These are phyloP conservation scores for Trypanosoma conorhini DNA, from an alignment of 208 protist genomes.

Conservation along the genomic window DNA sequence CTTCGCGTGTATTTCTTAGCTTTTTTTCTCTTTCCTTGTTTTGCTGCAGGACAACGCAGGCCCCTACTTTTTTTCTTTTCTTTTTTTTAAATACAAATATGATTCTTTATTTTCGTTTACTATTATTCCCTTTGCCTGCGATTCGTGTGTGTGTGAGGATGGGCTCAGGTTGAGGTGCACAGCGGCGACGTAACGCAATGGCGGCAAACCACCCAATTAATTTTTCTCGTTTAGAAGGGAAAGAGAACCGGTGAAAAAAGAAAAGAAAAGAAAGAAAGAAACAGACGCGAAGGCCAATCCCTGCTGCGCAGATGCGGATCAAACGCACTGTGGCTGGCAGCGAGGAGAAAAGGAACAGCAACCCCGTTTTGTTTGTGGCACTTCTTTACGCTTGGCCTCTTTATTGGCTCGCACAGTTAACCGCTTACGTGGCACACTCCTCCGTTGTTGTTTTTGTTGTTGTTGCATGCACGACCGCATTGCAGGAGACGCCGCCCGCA, in stretches of 20 bases:
- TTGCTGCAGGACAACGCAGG: background rate
- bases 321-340: background rate
- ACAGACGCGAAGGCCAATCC: background rate
- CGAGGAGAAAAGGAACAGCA: background rate
- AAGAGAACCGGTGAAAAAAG: background rate
- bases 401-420: background rate
- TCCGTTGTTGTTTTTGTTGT: no score
- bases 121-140: background rate
- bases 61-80: slow-evolving; percentile 1
- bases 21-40: background rate
- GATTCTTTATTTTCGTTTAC: background rate
- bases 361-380: background rate
- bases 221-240: background rate
- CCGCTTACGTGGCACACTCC: background rate
- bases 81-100: slow-evolving; percentile 2
- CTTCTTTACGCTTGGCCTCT: background rate
- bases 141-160: background rate
- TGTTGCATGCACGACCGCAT: no score
- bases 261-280: background rate
- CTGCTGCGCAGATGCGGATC: background rate
- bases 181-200: no score
- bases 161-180: background rate
- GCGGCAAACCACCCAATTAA: background rate
- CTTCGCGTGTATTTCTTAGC: background rate
- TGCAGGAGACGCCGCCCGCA: background rate